phyloP scores from a whole-genome alignment of 2,329 filamentous ascomycete species.

The Cladosporium sp. region DNA sequence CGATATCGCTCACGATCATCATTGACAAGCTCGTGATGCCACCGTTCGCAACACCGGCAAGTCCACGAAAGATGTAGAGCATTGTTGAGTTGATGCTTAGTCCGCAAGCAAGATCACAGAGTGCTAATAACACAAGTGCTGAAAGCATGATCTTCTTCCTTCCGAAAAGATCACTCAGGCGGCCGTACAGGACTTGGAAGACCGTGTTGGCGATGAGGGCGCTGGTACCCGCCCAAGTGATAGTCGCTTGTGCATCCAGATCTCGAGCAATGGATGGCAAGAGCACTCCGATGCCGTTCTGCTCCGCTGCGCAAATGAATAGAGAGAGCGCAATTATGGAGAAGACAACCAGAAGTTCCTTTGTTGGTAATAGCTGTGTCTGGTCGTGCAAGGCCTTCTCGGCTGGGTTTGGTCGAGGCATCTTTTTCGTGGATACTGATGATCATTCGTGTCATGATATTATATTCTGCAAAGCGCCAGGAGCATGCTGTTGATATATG shows the following conservation, averaged over 20 bases:
- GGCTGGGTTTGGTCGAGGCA: slow-evolving; percentile 23
- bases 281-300: slow-evolving; percentile 49
- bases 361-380: slow-evolving; percentile 52
- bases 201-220: slow-evolving; percentile 55
- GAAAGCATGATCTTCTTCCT: slow-evolving; percentile 55
- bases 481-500: neutral
- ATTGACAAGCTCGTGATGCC: slow-evolving; percentile 56
- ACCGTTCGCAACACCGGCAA: slow-evolving; percentile 57
- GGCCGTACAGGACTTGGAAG: slow-evolving; percentile 61
- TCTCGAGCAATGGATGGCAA: slow-evolving; percentile 34
- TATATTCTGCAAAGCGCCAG: neutral
- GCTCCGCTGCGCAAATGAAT: slow-evolving; percentile 53
- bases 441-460: neutral
- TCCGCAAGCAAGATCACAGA: slow-evolving; percentile 58
- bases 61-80: slow-evolving; percentile 57
- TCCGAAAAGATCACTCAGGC: slow-evolving; percentile 30
- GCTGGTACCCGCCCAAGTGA: slow-evolving; percentile 52
- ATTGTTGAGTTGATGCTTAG: slow-evolving; percentile 51
- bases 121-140: slow-evolving; percentile 48
- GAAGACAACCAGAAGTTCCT: slow-evolving; percentile 49
- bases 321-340: slow-evolving; percentile 48
- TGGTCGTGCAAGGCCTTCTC: slow-evolving; percentile 52
- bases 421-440: neutral
- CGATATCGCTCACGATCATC: slow-evolving; percentile 59
- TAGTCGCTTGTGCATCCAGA: slow-evolving; percentile 41